phyloP scores from a whole-genome alignment of 1,139 yeast genomes.

The Yueomyces sp. region DNA sequence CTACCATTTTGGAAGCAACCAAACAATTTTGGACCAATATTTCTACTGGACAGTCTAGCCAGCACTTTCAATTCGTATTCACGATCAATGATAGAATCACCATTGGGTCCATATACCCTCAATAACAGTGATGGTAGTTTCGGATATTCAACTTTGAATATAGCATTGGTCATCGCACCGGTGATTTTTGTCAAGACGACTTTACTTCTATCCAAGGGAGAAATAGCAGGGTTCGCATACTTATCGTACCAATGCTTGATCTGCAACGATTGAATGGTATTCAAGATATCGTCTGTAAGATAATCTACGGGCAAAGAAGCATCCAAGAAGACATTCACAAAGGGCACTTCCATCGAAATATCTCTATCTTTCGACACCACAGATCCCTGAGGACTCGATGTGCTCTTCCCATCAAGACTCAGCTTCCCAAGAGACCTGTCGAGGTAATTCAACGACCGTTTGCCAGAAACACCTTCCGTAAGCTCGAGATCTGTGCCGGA shows the following conservation, averaged over 20 bases:
- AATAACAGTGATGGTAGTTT: conserved; percentile 39
- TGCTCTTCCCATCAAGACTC: not conserved
- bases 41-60: conserved; percentile 57
- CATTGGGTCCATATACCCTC: conserved; percentile 86
- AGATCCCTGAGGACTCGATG: not conserved
- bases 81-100: conserved; percentile 76
- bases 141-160: conserved; percentile 48
- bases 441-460: not conserved
- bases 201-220: conserved; percentile 21
- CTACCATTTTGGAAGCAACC: conserved; percentile 82
- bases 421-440: not conserved
- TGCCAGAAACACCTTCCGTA: not conserved
- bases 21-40: conserved; percentile 77
- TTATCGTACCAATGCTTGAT: conserved; percentile 64
- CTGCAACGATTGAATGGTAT: conserved; percentile 47
- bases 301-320: conserved; percentile 70
- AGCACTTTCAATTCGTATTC: conserved; percentile 64
- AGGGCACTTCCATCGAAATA: conserved; percentile 22
- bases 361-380: not conserved
- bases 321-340: conserved; percentile 35
- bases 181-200: conserved; percentile 54
- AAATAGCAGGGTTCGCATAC: conserved; percentile 9
- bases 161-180: conserved; percentile 90
- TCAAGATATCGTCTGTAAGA: conserved; percentile 69
- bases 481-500: too few relatives aligned